Evolutionary conservation across 1,139 yeast genomes (phyloP).

Genomic region (Nakaseomyces nivariensis): DNA sequence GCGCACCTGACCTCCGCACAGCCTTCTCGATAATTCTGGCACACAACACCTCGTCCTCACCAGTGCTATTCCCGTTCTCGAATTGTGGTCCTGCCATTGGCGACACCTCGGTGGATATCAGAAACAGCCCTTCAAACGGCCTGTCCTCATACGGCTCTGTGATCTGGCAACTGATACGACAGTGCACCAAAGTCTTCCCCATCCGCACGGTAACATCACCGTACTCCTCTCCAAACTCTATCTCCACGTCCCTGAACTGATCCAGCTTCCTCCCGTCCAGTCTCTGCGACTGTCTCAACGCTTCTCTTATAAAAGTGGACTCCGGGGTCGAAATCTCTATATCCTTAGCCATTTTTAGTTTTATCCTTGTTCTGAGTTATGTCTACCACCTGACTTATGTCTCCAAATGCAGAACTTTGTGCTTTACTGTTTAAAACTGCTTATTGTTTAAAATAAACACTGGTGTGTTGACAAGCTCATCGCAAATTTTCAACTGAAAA

Average conservation of each 20-base stretch:
- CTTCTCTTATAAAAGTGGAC: conserved; percentile 47
- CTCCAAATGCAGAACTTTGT: too few species aligned
- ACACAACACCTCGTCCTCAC: conserved; percentile 71
- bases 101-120: conserved; percentile 74
- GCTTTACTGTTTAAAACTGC: too few species aligned
- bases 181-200: conserved; percentile 69
- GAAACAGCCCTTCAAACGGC: conserved; percentile 86
- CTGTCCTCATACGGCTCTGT: conserved; percentile 78
- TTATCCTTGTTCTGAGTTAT: neutral
- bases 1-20: conserved; percentile 76
- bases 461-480: neutral
- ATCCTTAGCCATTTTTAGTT: conserved; percentile 40
- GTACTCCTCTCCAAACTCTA: conserved; percentile 56
- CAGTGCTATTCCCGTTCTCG: conserved; percentile 55
- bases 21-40: conserved; percentile 84
- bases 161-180: conserved; percentile 72
- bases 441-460: too few species aligned
- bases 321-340: conserved; percentile 62
- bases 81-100: conserved; percentile 85
- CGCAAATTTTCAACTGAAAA: neutral
- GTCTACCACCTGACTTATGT: too few species aligned
- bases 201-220: conserved; percentile 74
- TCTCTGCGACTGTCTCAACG: conserved; percentile 54
- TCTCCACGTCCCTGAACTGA: conserved; percentile 53
- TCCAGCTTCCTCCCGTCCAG: conserved; percentile 58